A percentile compares a stretch with the other conserved stretches of the same genome.
These are phyloP conservation scores for Smittium mucronatum DNA, from an alignment of 371 early-diverging fungal species.

Conservation along the genomic window DNA sequence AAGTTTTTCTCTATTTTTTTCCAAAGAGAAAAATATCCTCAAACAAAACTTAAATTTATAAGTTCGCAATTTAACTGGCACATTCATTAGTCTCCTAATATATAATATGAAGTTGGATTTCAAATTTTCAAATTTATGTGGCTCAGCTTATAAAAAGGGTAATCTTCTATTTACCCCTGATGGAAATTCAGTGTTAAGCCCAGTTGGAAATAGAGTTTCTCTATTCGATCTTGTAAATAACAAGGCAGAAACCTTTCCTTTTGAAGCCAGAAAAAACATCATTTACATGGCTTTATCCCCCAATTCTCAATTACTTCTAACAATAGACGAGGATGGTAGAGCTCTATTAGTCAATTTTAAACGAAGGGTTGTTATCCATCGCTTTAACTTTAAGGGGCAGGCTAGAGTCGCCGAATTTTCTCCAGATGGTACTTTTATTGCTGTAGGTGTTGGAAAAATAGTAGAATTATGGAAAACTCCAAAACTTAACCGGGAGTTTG, in stretches of 20 bases:
- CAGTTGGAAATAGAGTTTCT: conserved; percentile 92
- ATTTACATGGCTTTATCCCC: conserved; percentile 79
- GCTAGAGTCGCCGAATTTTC: conserved; percentile 68
- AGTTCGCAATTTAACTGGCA: neutral
- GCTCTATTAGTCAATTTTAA: conserved; percentile 74
- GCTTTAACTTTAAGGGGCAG: conserved; percentile 72
- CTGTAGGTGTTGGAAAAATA: conserved; percentile 68
- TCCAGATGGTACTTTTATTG: conserved; percentile 67
- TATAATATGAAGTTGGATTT: conserved; percentile 29
- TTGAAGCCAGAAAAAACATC: conserved; percentile 84
- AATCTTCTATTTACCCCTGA: conserved; percentile 91
- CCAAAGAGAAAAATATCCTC: neutral
- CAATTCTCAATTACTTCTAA: conserved; percentile 68
- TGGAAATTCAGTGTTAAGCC: conserved; percentile 82
- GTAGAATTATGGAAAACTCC: conserved; percentile 93
- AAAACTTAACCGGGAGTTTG: conserved; percentile 74
- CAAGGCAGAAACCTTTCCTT: conserved; percentile 79
- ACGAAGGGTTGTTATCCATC: conserved; percentile 66
- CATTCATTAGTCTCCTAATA: neutral
- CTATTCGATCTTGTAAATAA: conserved; percentile 92
- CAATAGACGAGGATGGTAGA: conserved; percentile 89
- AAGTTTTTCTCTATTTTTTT: neutral
- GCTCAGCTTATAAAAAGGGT: conserved; percentile 90
- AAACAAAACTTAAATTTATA: neutral
- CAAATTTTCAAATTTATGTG: conserved; percentile 81